Evolutionary conservation across 2,329 filamentous ascomycete species (phyloP).

Genomic region (Parascedosporium putredinis): DNA sequence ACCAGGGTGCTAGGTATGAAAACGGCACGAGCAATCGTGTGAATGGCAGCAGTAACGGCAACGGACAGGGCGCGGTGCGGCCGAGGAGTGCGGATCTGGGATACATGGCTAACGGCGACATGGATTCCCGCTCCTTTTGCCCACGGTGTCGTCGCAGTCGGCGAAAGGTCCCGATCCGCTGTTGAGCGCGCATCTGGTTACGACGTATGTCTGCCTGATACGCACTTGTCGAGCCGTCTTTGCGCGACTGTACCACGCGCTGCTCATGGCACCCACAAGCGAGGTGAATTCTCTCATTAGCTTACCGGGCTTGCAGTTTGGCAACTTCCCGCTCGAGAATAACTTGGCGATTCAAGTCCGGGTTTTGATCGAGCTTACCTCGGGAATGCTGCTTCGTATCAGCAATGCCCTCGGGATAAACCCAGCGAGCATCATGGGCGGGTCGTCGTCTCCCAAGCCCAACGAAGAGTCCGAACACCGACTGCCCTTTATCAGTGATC

Average conservation of each 20-base stretch:
- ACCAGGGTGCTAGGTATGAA: neutral
- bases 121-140: neutral
- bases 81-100: neutral
- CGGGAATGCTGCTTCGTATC: conserved; percentile 4
- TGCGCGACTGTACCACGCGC: conserved; percentile 5
- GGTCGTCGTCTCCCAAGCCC: neutral
- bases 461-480: neutral
- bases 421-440: neutral
- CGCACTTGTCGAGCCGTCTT: conserved; percentile 6
- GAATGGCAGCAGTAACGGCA: neutral
- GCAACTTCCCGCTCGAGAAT: conserved; percentile 7
- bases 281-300: conserved; percentile 6
- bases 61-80: neutral
- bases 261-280: conserved; percentile 5
- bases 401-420: conserved; percentile 5
- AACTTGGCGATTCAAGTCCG: conserved; percentile 3
- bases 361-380: conserved; percentile 2
- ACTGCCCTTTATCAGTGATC: conserved; percentile 2
- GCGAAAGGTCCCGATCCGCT: neutral
- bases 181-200: neutral
- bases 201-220: conserved; percentile 2
- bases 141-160: neutral
- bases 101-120: conserved; percentile 1
- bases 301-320: conserved; percentile 1
- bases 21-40: neutral